Conservation (phyloP, 306 rosid species). For the Astragalus glycyphyllos region DNA sequence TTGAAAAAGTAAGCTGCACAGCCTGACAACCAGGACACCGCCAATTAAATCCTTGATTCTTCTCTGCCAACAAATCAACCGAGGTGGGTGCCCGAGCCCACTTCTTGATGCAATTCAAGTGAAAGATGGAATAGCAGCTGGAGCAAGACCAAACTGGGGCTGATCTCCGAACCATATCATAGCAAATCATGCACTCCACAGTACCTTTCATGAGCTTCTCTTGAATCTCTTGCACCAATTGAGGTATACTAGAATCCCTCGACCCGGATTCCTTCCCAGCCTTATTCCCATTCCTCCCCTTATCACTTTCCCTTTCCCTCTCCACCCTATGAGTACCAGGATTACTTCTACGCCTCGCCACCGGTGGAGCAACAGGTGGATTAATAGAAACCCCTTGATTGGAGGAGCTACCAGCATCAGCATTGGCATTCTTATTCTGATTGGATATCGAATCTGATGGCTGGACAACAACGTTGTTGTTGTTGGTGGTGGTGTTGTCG, state of each 20-base stretch:
- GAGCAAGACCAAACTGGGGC: constrained; percentile 91
- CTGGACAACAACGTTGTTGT: neutral
- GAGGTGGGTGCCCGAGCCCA: constrained; percentile 96
- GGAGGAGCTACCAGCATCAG: constrained; percentile 23
- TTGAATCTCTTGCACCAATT: constrained; percentile 88
- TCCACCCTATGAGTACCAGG: constrained; percentile 51
- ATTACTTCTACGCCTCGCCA: constrained; percentile 40
- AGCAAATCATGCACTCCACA: constrained; percentile 94
- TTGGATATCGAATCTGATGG: constrained; percentile 24
- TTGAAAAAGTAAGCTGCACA: constrained; percentile 71
- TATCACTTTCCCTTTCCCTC: constrained; percentile 51
- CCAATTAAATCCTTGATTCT: constrained; percentile 88
- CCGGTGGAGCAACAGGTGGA: neutral
- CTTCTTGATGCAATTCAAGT: constrained; percentile 80
- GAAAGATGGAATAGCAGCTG: constrained; percentile 88
- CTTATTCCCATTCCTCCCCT: constrained; percentile 52
- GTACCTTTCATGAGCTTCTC: constrained; percentile 77
- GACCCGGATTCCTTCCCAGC: constrained; percentile 40
- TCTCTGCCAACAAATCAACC: constrained; percentile 69
- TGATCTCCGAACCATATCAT: constrained; percentile 83
- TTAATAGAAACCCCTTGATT: constrained; percentile 35
- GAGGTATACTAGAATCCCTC: constrained; percentile 69
- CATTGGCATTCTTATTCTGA: constrained; percentile 11
- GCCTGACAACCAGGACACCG: constrained; percentile 98
- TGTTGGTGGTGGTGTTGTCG: neutral